Evolutionary conservation across 352 stramenopile genomes (phyloP).

Genomic region (Pythium sukuiense): DNA sequence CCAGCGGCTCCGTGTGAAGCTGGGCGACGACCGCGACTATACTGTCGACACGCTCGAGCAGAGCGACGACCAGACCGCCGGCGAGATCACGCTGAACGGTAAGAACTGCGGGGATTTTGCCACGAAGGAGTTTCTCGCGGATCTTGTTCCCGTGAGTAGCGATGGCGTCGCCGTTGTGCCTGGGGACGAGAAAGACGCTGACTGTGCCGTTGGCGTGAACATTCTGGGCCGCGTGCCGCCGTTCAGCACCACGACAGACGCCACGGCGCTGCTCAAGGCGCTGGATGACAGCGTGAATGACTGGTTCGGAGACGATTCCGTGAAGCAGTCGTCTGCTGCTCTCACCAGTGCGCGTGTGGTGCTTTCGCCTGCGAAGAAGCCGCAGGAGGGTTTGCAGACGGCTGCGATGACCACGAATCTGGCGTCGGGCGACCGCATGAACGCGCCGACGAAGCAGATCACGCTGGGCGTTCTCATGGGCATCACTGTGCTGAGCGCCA

Average conservation of each 20-base stretch:
- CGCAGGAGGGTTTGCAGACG: neutral
- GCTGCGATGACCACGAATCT: neutral
- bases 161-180: constrained; percentile 17
- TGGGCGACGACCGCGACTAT: constrained; percentile 27
- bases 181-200: constrained; percentile 5
- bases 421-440: constrained; percentile 22
- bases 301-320: constrained; percentile 26
- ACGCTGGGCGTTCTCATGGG: constrained; percentile 58
- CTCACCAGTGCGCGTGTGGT: constrained; percentile 40
- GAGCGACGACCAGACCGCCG: constrained; percentile 5
- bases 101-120: constrained; percentile 16
- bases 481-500: constrained; percentile 50
- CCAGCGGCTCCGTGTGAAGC: constrained; percentile 25
- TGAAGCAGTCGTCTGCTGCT: constrained; percentile 26
- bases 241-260: constrained; percentile 18
- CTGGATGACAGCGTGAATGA: constrained; percentile 44
- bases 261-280: constrained; percentile 41
- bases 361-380: constrained; percentile 20
- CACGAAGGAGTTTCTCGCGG: constrained; percentile 11
- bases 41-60: constrained; percentile 15
- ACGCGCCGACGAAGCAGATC: constrained; percentile 60
- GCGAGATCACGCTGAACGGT: constrained; percentile 28
- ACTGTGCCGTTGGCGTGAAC: constrained; percentile 28
- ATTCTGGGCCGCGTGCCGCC: constrained; percentile 17
- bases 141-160: constrained; percentile 7